Percentiles rank a stretch among this genome's conserved stretches.
phyloP scores from a whole-genome alignment of 768 basidiomycete species.

The Leucosporidium scottii region DNA sequence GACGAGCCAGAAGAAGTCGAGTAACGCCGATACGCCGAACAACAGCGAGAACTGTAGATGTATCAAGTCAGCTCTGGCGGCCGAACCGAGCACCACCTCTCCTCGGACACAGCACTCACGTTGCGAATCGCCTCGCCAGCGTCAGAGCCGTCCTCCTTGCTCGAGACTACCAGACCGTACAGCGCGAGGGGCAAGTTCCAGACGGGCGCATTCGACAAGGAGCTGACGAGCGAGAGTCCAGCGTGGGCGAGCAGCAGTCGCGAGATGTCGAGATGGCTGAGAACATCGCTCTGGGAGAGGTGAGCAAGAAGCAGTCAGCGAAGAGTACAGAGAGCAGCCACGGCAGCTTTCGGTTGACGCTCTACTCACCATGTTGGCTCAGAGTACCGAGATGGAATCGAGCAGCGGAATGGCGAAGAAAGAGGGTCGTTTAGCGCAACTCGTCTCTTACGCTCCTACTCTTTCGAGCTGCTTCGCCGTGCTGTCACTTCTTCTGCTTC shows the following conservation, averaged over 20 bases:
- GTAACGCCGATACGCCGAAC: neutral
- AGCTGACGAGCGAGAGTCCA: constrained; percentile 6
- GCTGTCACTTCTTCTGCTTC: too few relatives aligned
- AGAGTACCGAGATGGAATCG: too few relatives aligned
- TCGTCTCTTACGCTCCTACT: too few relatives aligned
- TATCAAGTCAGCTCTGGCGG: too few relatives aligned
- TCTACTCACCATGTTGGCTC: too few relatives aligned
- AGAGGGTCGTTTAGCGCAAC: too few relatives aligned
- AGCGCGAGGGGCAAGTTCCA: constrained; percentile 25
- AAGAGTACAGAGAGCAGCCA: neutral
- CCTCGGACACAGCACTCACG: neutral
- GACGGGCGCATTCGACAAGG: constrained; percentile 6
- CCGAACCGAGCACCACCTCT: too few relatives aligned
- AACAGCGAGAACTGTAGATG: constrained; percentile 8
- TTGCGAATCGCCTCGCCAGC: constrained; percentile 1
- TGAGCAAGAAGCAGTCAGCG: neutral
- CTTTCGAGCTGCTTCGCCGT: too few relatives aligned
- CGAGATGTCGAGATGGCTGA: constrained; percentile 11
- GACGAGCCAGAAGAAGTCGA: constrained; percentile 9
- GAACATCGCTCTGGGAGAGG: neutral
- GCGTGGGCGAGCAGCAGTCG: constrained; percentile 16
- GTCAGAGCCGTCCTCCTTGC: neutral
- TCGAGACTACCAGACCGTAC: constrained; percentile 12
- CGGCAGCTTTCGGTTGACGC: too few relatives aligned
- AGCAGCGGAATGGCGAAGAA: too few relatives aligned